Evolutionary conservation across 1,284 basidiomycete species (phyloP), one percentile per base, ranked within the genome.

Genomic region (Sphagnurus paluster): DNA sequence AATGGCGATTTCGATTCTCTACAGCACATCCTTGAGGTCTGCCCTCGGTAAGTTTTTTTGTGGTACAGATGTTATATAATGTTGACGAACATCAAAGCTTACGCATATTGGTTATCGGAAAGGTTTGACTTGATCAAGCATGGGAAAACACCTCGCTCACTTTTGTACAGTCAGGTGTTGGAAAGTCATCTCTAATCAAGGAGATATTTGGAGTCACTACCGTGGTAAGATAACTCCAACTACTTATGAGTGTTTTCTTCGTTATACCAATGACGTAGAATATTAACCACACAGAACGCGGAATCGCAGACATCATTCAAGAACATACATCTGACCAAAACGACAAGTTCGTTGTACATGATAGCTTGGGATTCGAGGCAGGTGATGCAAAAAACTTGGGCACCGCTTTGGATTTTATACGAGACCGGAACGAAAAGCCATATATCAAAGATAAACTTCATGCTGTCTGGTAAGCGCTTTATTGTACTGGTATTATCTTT

Each of bases 81-180:
- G n/a, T n/a, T n/a, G n/a, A n/a, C n/a, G n/a, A n/a, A n/a, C n/a
- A n/a, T n/a, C n/a, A n/a, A n/a, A 49, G 48, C 7, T 49, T 49
- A 33, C 43, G 48, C 11, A 46, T 45, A 5, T 21, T 50, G 10
- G 39, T 50, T 13, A 46, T 50, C 16, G 44, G 48, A 37, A 50
- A 50, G 28, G 48, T 50, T 6, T 9, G 40, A 19, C 8, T 17
- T 8, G n/a, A 11, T 30, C 14, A 13, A 32, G n/a, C n/a, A n/a
- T n/a, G n/a, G n/a, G n/a, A n/a, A n/a, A n/a, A n/a, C n/a, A n/a
- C n/a, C n/a, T n/a, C n/a, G n/a, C n/a, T n/a, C n/a, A n/a, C n/a
- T n/a, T n/a, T n/a, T n/a, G n/a, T 14, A n/a, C n/a, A 49, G 48
- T 23, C 21, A 4, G 48, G 48, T 8, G 43, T 42, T 1, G 48